Evolutionary conservation across 352 stramenopile species (phyloP), one percentile per base, ranked within the genome.

Genomic region (Achlya hypogyna): DNA sequence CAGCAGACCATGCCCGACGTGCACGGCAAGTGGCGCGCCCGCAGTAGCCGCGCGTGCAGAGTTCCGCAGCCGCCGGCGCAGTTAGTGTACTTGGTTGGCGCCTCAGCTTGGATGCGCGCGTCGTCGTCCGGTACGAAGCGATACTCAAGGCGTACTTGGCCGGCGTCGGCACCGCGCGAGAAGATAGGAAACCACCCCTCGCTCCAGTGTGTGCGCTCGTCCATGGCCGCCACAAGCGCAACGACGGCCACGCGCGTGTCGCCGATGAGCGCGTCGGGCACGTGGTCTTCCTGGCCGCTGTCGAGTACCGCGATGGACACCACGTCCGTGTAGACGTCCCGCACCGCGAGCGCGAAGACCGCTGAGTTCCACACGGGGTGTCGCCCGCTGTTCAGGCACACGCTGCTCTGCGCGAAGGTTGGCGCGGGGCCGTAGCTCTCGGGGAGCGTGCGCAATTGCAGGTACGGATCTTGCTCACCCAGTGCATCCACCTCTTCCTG

Each of bases 271-370:
- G 70, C 75, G 34, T 83, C 76, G 2, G 75, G 71, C 5, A 83
- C 49, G 40, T 81, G 71, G n/a, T 83, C 75, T 70, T 86, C 78
- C 73, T 83, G 74, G 54, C 82, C 82, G 42, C 72, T 81, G 58
- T 86, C 78, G 2, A 86, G 45, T 0, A 82, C 78, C 32, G 78
- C 73, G n/a, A 86, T 38, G 5, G 70, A 70, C n/a, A 86, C 20
- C 23, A 74, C 71, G 14, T 78, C 76, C 0, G 75, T 79, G 23
- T 66, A 34, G 0, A 75, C 40, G 51, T 86, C 74, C 34, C 73
- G 51, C 0, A 64, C 34, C 14, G 53, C 45, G 6, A 86, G 25
- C 32, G 76, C 51, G 35, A 72, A 83, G 25, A 82, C 69, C 6
- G 66, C 49, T 12, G 78, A 81, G 49, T 83, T 78, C 78, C 75